Percentiles rank a stretch among this genome's conserved stretches.
These are phyloP conservation scores for Myrica gale DNA, from an alignment of 306 rosid genomes.

Conservation along the genomic window DNA sequence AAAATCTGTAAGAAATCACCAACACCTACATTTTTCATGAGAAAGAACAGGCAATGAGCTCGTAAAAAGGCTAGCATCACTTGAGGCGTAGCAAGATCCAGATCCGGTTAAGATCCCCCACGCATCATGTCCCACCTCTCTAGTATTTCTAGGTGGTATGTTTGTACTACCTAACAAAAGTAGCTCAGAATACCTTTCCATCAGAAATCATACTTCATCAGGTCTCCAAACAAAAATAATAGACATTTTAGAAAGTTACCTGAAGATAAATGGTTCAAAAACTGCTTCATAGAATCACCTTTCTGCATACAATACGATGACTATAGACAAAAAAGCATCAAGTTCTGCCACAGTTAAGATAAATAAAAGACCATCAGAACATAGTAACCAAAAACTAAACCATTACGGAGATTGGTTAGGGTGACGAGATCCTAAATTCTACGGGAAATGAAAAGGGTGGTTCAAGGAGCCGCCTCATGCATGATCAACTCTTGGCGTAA, in stretches of 20 bases:
- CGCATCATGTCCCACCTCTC: slow-evolving; percentile 36
- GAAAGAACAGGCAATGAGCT: slow-evolving; percentile 81
- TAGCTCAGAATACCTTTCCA: slow-evolving; percentile 13
- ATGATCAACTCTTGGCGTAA: neutral
- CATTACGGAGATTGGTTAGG: neutral
- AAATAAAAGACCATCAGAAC: neutral
- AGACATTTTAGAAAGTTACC: slow-evolving; percentile 40
- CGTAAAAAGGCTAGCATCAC: slow-evolving; percentile 76
- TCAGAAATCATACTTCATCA: slow-evolving; percentile 13
- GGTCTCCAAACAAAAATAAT: slow-evolving; percentile 4
- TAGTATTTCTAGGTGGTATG: slow-evolving; percentile 46
- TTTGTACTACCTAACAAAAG: slow-evolving; percentile 47
- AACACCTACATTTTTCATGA: slow-evolving; percentile 59
- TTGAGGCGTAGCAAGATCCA: slow-evolving; percentile 52
- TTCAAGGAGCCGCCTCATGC: neutral
- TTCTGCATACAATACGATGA: slow-evolving; percentile 29
- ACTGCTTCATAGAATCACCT: slow-evolving; percentile 63
- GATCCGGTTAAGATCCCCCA: slow-evolving; percentile 58
- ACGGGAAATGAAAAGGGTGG: neutral
- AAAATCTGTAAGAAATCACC: slow-evolving; percentile 18
- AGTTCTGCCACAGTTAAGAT: slow-evolving; percentile 12
- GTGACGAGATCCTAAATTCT: neutral
- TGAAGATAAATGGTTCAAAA: slow-evolving; percentile 41
- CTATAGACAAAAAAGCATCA: slow-evolving; percentile 7
- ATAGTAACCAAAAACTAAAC: neutral